Percentiles rank a stretch among this genome's conserved stretches.
phyloP scores from a whole-genome alignment of 2,329 filamentous ascomycete genomes.

The Conoideocrella luteorostrata region DNA sequence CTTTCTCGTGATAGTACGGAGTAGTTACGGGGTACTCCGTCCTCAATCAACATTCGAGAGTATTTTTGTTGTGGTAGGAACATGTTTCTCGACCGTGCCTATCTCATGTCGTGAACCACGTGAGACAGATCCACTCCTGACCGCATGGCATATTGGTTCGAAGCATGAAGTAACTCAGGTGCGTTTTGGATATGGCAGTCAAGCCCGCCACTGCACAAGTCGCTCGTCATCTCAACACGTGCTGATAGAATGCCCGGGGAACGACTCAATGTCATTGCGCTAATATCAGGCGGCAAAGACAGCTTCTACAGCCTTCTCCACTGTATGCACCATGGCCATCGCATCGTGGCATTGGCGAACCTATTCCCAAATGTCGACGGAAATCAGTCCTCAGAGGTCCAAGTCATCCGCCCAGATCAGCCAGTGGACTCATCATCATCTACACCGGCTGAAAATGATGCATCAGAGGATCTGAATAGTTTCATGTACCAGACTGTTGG shows the following conservation, averaged over 20 bases:
- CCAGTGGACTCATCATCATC: not conserved
- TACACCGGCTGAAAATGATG: not conserved
- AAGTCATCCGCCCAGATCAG: conserved; percentile 15
- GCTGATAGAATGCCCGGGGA: conserved; percentile 32
- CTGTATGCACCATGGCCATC: conserved; percentile 79
- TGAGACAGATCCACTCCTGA: too few relatives aligned
- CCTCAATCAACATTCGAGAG: too few relatives aligned
- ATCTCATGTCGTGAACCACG: too few relatives aligned
- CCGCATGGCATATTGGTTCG: too few relatives aligned
- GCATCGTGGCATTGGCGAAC: conserved; percentile 82
- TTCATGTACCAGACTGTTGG: conserved; percentile 99
- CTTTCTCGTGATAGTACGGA: too few relatives aligned
- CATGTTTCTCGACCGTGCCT: too few relatives aligned
- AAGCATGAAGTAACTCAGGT: too few relatives aligned
- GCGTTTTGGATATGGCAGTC: not conserved
- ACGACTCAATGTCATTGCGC: conserved; percentile 71
- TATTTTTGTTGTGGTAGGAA: too few relatives aligned
- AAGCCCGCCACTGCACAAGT: not conserved
- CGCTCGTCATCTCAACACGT: not conserved
- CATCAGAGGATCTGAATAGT: conserved; percentile 70
- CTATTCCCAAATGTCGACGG: conserved; percentile 49
- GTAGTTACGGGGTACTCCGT: too few relatives aligned
- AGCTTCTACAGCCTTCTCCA: conserved; percentile 91
- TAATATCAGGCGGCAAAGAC: conserved; percentile 96
- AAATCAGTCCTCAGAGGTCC: conserved; percentile 1